A percentile compares a stretch with the other conserved stretches of the same genome.
These are phyloP conservation scores for Aspergillus novofumigatus DNA, from an alignment of 2,329 filamentous ascomycete genomes.

Conservation along the genomic window DNA sequence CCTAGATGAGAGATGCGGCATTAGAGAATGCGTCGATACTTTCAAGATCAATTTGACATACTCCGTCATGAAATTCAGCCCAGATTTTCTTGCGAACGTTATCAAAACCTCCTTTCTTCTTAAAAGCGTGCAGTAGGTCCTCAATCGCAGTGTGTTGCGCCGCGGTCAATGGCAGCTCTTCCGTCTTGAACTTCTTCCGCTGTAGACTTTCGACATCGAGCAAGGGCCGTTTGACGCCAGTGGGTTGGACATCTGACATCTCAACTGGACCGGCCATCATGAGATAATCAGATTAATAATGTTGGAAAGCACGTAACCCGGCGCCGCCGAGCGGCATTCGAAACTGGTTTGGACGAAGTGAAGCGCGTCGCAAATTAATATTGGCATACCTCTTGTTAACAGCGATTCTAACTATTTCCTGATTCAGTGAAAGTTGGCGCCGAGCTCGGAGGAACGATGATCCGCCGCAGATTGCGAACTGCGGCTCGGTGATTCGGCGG, in stretches of 20 bases:
- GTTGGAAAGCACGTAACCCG: not conserved
- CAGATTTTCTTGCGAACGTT: slow-evolving; percentile 57
- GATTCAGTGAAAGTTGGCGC: slow-evolving; percentile 4
- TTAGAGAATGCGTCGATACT: not conserved
- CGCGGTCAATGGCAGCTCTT: slow-evolving; percentile 58
- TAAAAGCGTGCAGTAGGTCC: slow-evolving; percentile 58
- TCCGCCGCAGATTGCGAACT: slow-evolving; percentile 28
- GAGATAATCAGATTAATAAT: slow-evolving; percentile 11
- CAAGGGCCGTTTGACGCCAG: slow-evolving; percentile 25
- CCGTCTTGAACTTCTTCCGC: slow-evolving; percentile 53
- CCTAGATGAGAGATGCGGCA: slow-evolving; percentile 32
- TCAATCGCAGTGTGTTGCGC: slow-evolving; percentile 58
- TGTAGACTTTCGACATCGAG: slow-evolving; percentile 32
- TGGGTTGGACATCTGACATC: slow-evolving; percentile 25
- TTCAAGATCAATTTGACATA: slow-evolving; percentile 28
- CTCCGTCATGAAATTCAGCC: slow-evolving; percentile 54
- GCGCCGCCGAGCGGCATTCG: not conserved
- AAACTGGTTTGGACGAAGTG: not conserved
- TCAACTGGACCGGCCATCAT: slow-evolving; percentile 33
- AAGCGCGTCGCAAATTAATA: not conserved
- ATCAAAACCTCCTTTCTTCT: slow-evolving; percentile 65
- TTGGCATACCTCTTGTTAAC: not conserved
- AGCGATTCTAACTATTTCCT: slow-evolving; percentile 4
- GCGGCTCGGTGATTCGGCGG: slow-evolving; percentile 33
- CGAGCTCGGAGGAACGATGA: slow-evolving; percentile 9